Evolutionary conservation across 768 basidiomycete species (phyloP).

Genomic region (Cyclocybe aegerita): DNA sequence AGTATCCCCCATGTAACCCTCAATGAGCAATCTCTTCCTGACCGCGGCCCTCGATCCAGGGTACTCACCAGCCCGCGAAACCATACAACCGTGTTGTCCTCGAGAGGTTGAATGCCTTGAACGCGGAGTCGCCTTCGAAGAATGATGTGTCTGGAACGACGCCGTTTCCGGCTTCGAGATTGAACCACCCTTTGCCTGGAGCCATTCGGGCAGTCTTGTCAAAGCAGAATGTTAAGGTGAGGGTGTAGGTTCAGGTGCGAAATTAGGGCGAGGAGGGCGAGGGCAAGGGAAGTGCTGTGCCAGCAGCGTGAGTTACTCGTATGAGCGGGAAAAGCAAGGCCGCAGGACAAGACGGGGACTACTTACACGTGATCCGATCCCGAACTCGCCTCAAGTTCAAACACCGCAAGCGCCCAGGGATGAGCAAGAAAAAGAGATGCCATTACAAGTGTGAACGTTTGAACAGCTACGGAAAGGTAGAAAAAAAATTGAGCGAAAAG

Average conservation of each 20-base stretch:
- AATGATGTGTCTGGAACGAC: slow-evolving; percentile 75
- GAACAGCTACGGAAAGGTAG: no score
- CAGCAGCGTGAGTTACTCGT: slow-evolving; percentile 27
- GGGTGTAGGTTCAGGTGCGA: not conserved
- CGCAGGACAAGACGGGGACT: not conserved
- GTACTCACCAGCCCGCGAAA: slow-evolving; percentile 74
- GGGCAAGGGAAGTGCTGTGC: slow-evolving; percentile 29
- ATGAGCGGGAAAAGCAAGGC: not conserved
- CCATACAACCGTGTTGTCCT: slow-evolving; percentile 84
- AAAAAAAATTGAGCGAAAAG: no score
- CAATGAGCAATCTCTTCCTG: not conserved
- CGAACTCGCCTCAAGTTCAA: not conserved
- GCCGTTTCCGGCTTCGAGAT: slow-evolving; percentile 64
- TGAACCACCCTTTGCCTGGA: slow-evolving; percentile 81
- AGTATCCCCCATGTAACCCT: not conserved
- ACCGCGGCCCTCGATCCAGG: not conserved
- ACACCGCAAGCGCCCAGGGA: no score
- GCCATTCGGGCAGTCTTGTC: slow-evolving; percentile 26
- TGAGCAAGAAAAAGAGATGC: not conserved
- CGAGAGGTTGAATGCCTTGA: slow-evolving; percentile 75
- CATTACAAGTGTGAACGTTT: no score
- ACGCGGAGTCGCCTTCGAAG: slow-evolving; percentile 90
- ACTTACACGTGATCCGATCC: no score
- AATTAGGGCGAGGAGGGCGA: slow-evolving; percentile 1
- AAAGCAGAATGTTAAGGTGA: slow-evolving; percentile 1